Conservation (phyloP, 176 grass and related monocot species). For the Cenchrus purpureus region DNA sequence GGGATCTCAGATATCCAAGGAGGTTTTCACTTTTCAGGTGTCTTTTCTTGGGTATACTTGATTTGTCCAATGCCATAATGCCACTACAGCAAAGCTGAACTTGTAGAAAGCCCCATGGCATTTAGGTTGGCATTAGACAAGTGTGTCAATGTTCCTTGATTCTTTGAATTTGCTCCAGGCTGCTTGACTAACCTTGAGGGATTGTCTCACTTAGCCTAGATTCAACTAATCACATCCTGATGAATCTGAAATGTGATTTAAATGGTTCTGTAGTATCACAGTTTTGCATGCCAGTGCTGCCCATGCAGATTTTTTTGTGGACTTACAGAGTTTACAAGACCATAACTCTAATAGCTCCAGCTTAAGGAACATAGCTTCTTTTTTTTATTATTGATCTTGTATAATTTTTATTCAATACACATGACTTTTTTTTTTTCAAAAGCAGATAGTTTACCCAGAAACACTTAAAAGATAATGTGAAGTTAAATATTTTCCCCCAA, state of each 20-base stretch:
- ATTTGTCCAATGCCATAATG: slow-evolving; percentile 1
- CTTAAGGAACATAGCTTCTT: background rate
- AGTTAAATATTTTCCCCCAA: background rate
- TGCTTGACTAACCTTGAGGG: slow-evolving; percentile 27
- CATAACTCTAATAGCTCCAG: background rate
- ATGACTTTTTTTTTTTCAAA: slow-evolving; percentile 13
- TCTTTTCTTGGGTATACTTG: slow-evolving; percentile 28
- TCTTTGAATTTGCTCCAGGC: slow-evolving; percentile 23
- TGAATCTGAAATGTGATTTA: slow-evolving; percentile 22
- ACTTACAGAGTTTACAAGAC: background rate
- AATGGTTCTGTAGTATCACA: background rate
- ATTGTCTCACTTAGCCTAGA: slow-evolving; percentile 34
- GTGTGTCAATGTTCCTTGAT: slow-evolving; percentile 18
- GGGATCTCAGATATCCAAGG: slow-evolving; percentile 4
- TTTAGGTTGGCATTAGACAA: slow-evolving; percentile 33
- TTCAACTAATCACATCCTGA: slow-evolving; percentile 41
- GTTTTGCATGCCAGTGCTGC: background rate
- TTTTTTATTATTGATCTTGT: background rate
- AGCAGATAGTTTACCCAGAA: background rate
- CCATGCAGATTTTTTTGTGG: slow-evolving; percentile 19
- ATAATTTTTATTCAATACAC: slow-evolving; percentile 4
- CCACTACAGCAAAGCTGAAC: slow-evolving; percentile 24
- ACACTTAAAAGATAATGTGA: background rate
- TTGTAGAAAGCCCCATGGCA: slow-evolving; percentile 33
- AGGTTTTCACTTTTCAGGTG: slow-evolving; percentile 47